Evolutionary conservation across 1,284 basidiomycete genomes (phyloP).

Genomic region (Apiotrichum gracile): DNA sequence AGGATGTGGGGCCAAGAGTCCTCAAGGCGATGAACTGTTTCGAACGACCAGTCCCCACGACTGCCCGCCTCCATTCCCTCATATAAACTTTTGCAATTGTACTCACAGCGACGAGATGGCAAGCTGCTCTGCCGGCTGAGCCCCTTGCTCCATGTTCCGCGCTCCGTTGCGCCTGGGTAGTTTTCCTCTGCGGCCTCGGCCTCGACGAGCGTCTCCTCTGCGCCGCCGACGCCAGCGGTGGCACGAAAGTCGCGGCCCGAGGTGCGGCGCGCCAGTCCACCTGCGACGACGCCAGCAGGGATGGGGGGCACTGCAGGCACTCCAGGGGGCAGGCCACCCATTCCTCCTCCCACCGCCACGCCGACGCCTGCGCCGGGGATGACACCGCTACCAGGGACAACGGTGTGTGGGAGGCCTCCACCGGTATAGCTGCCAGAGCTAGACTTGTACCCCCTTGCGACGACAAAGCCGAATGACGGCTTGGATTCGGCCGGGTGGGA

Average conservation of each 20-base stretch:
- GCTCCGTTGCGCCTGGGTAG: slow-evolving; percentile 22
- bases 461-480: slow-evolving; percentile 4
- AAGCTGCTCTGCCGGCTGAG: slow-evolving; percentile 39
- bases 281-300: background rate
- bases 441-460: slow-evolving; percentile 7
- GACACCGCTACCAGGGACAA: slow-evolving; percentile 2
- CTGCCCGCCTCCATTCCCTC: background rate
- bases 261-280: slow-evolving; percentile 15
- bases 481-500: background rate
- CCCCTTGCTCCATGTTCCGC: slow-evolving; percentile 31
- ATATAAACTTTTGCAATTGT: no score
- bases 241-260: slow-evolving; percentile 18
- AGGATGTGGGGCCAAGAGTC: no score
- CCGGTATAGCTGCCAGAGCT: slow-evolving; percentile 4
- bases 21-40: no score
- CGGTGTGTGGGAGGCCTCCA: background rate
- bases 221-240: slow-evolving; percentile 3
- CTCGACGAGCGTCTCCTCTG: slow-evolving; percentile 22
- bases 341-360: background rate
- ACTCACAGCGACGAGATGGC: slow-evolving; percentile 37
- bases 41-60: no score
- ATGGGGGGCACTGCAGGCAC: background rate
- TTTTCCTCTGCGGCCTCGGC: slow-evolving; percentile 24
- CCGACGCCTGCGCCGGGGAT: background rate
- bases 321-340: background rate